Base-by-base conservation (phyloP, 805 yeast species). In the Candida ficus region DNA sequence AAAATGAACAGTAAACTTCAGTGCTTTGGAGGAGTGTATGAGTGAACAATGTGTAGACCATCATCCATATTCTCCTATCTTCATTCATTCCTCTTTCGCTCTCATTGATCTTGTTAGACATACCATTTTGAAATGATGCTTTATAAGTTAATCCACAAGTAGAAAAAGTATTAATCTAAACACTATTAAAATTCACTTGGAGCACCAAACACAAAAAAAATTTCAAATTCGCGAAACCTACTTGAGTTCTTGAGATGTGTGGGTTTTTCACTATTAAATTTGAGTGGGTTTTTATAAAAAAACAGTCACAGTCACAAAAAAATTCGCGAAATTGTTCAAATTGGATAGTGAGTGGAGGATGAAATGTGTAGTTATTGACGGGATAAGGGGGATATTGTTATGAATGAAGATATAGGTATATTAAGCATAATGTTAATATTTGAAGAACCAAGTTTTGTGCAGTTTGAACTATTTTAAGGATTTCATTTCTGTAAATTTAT, bases 41-140 rank as follows among this genome's bases (percentile, higher is more conserved):
- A 17, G 32, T 29, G 32, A 14, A 16, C n/a, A n/a, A n/a, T n/a
- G n/a, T 23, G 26, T 23, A 5, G 4, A 23, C 7, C 12, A 12
- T 12, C 29, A 26, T 34, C 14, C 23, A 11, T 29, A 14, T 17
- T n/a, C n/a, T 17, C 17, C 26, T 18, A 12, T 26, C n/a, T 29
- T 37, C 23, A 30, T 33, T 37, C 30, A 13, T 28, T 33, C 30
- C 33, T 27, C 33, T 26, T 31, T 13, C 11, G 18, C 12, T 30
- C 10, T 26, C 28, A 13, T 20, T 40, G 29, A 13, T 20, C 33
- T 17, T 37, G 11, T 33, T 5, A 9, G 25, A 43, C 46, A 43
- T 43, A 43, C 46, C 46, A 43, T 43, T 43, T 43, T 43, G 43
- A 39, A 39, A 26, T 36, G 40, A 43, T 42, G 42, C 42, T 42